Evolutionary conservation across 371 early-diverging fungal genomes (phyloP).

Genomic region (Syncephalastrum monosporum): DNA sequence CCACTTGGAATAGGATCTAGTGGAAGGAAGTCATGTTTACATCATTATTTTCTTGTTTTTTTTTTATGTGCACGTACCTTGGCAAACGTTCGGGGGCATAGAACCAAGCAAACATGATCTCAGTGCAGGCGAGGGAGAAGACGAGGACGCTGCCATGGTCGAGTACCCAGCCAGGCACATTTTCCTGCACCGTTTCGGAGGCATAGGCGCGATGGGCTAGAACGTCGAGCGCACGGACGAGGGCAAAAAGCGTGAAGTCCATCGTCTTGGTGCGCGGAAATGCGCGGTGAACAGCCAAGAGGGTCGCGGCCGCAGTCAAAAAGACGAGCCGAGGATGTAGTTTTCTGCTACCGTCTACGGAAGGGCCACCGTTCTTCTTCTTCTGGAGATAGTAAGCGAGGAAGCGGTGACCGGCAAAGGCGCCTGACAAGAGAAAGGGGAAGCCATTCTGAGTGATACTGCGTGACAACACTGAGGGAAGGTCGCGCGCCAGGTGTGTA

Average conservation of each 20-base stretch:
- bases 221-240: constrained; percentile 60
- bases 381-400: constrained; percentile 12
- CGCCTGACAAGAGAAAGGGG: constrained; percentile 31
- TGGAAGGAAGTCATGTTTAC: constrained; percentile 6
- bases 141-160: constrained; percentile 55
- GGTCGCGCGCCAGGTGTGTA: constrained; percentile 11
- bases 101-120: constrained; percentile 69
- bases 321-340: constrained; percentile 18
- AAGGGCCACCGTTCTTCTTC: not conserved
- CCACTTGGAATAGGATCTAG: constrained; percentile 60
- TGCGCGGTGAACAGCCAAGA: constrained; percentile 27
- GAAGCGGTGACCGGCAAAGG: constrained; percentile 37
- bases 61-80: constrained; percentile 36
- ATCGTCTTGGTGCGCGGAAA: constrained; percentile 47
- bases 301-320: constrained; percentile 26
- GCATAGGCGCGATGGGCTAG: constrained; percentile 42
- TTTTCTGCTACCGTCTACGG: not conserved
- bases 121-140: constrained; percentile 56
- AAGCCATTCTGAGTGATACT: constrained; percentile 39
- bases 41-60: not conserved
- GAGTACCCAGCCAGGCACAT: constrained; percentile 49
- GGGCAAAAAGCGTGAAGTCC: constrained; percentile 61
- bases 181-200: constrained; percentile 31
- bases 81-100: constrained; percentile 55
- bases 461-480: constrained; percentile 21